These are phyloP conservation scores for Ganoderma lucidum DNA, from an alignment of 1,284 basidiomycete species.

Conservation along the genomic window DNA sequence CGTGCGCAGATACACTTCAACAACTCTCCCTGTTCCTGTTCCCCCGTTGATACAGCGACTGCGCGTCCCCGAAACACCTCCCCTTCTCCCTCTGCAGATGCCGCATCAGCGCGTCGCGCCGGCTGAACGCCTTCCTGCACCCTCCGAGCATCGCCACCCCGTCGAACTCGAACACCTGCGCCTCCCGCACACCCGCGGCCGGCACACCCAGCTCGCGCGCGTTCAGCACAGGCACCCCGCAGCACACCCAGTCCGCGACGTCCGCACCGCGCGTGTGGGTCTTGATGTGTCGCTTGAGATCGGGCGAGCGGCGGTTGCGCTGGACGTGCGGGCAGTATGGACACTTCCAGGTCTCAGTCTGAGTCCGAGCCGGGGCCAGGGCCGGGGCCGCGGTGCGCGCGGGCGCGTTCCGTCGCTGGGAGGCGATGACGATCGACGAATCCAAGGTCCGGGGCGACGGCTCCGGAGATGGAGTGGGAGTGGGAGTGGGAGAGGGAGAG, in stretches of 20 bases:
- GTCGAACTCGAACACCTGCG: slow-evolving; percentile 41
- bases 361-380: no score
- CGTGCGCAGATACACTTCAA: neutral
- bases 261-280: no score
- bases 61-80: slow-evolving; percentile 45
- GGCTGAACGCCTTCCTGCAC: slow-evolving; percentile 58
- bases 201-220: slow-evolving; percentile 38
- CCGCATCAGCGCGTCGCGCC: slow-evolving; percentile 62
- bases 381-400: neutral
- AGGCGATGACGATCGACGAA: neutral
- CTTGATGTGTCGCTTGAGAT: no score
- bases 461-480: neutral
- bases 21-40: neutral
- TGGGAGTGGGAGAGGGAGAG: neutral
- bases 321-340: no score
- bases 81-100: slow-evolving; percentile 57
- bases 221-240: slow-evolving; percentile 51
- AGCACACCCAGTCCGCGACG: slow-evolving; percentile 43
- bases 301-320: no score
- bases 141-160: slow-evolving; percentile 55
- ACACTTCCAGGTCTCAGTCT: no score
- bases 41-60: no score
- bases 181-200: slow-evolving; percentile 36
- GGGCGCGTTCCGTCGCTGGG: neutral
- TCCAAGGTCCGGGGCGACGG: neutral